Evolutionary conservation across 2,329 filamentous ascomycete species (phyloP).

Genomic region (Colletotrichum acutatum): DNA sequence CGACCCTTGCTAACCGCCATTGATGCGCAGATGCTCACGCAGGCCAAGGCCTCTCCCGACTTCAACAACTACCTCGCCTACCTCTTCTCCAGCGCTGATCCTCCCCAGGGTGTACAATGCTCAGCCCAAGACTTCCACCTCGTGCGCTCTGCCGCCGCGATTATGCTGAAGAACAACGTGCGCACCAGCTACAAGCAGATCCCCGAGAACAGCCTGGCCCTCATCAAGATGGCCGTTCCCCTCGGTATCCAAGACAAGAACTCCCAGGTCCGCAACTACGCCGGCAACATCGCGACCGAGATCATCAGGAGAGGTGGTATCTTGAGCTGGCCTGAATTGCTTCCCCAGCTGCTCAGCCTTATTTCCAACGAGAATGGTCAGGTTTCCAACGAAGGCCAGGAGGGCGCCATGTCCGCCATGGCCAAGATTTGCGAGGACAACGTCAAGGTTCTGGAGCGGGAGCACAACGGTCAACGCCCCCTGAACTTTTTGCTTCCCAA

Average conservation of each 20-base stretch:
- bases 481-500: conserved; percentile 91
- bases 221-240: conserved; percentile 84
- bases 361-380: conserved; percentile 79
- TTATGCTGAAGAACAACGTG: conserved; percentile 97
- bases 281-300: conserved; percentile 95
- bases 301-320: conserved; percentile 86
- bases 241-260: conserved; percentile 84
- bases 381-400: conserved; percentile 78
- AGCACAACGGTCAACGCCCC: conserved; percentile 89
- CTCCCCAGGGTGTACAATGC: conserved; percentile 69
- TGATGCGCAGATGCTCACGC: conserved; percentile 81
- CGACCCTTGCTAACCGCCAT: conserved; percentile 38
- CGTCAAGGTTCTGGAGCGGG: conserved; percentile 83
- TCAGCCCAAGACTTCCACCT: conserved; percentile 74
- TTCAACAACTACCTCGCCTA: conserved; percentile 98
- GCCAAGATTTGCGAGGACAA: conserved; percentile 98
- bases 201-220: conserved; percentile 75
- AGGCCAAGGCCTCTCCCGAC: conserved; percentile 89
- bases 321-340: conserved; percentile 88
- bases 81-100: conserved; percentile 79
- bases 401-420: conserved; percentile 93
- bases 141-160: conserved; percentile 86
- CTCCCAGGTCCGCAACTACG: conserved; percentile 85
- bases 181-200: conserved; percentile 80
- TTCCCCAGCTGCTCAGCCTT: conserved; percentile 84